phyloP scores from a whole-genome alignment of 352 stramenopile species.

The Phytophthora colocasiae region DNA sequence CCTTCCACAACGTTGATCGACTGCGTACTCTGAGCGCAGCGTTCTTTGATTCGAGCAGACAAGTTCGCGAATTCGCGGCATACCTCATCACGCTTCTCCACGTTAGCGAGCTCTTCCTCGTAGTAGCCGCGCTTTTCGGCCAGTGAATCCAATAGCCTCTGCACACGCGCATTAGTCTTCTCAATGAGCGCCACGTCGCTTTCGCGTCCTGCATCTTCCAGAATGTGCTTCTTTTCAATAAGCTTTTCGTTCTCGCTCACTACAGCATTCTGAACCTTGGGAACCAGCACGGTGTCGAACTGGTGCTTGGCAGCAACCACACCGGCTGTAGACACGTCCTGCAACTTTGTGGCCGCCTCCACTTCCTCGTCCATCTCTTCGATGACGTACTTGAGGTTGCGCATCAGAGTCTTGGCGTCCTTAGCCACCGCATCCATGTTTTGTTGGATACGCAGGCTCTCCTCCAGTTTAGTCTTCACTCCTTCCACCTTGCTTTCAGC shows the following conservation, averaged over 20 bases:
- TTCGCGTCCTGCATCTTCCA: conserved; percentile 63
- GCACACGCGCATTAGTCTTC: conserved; percentile 71
- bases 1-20: conserved; percentile 83
- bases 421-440: conserved; percentile 87
- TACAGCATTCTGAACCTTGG: conserved; percentile 74
- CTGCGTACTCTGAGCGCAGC: conserved; percentile 73
- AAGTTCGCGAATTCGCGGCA: conserved; percentile 82
- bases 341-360: conserved; percentile 72
- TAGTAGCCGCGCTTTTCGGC: conserved; percentile 81
- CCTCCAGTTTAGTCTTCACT: conserved; percentile 61
- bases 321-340: conserved; percentile 73
- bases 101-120: conserved; percentile 73
- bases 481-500: conserved; percentile 77
- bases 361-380: conserved; percentile 91
- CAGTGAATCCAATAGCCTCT: conserved; percentile 71
- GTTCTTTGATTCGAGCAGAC: conserved; percentile 80
- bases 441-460: conserved; percentile 65
- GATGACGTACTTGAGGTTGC: conserved; percentile 90
- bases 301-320: conserved; percentile 72
- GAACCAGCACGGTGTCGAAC: conserved; percentile 74
- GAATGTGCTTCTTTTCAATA: conserved; percentile 76
- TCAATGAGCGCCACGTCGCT: conserved; percentile 78
- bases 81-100: conserved; percentile 79
- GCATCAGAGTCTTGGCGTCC: conserved; percentile 86
- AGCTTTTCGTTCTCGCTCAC: conserved; percentile 86